A percentile compares a stretch with the other conserved stretches of the same genome.
Conservation (phyloP, 2,329 filamentous ascomycete species). For the Colletotrichum sublineola region DNA sequence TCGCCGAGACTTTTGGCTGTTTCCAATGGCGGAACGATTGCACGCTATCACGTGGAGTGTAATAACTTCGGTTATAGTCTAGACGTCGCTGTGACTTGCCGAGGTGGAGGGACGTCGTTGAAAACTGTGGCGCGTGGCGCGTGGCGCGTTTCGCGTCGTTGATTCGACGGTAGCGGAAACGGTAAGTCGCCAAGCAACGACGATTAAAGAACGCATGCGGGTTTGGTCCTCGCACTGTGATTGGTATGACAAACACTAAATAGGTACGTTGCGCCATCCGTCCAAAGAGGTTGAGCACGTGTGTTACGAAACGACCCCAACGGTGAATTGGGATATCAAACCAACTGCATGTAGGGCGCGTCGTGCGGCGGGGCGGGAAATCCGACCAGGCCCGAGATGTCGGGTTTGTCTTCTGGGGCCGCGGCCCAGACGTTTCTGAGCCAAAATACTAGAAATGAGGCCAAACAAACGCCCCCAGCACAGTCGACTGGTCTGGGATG, state of each 20-base stretch:
- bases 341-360: conserved; percentile 23
- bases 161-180: conserved; percentile 24
- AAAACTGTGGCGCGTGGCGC: conserved; percentile 1
- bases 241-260: not conserved
- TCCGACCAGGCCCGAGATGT: conserved; percentile 4
- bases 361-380: not conserved
- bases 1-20: conserved; percentile 1
- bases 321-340: conserved; percentile 6
- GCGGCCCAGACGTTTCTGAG: not conserved
- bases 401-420: conserved; percentile 12
- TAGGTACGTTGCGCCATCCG: not conserved
- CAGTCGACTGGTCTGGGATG: not conserved
- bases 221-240: not conserved
- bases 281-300: conserved; percentile 19
- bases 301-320: conserved; percentile 9
- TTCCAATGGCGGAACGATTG: not conserved
- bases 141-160: not conserved
- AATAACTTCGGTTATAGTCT: not conserved
- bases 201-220: conserved; percentile 1
- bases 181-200: not conserved
- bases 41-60: not conserved
- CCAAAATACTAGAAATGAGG: conserved; percentile 27
- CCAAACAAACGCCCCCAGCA: not conserved
- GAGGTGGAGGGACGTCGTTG: conserved; percentile 7
- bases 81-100: not conserved